A percentile compares a stretch with the other conserved stretches of the same genome.
Evolutionary conservation across 352 stramenopile genomes (phyloP).

Genomic region (Phytophthora chlamydospora): DNA sequence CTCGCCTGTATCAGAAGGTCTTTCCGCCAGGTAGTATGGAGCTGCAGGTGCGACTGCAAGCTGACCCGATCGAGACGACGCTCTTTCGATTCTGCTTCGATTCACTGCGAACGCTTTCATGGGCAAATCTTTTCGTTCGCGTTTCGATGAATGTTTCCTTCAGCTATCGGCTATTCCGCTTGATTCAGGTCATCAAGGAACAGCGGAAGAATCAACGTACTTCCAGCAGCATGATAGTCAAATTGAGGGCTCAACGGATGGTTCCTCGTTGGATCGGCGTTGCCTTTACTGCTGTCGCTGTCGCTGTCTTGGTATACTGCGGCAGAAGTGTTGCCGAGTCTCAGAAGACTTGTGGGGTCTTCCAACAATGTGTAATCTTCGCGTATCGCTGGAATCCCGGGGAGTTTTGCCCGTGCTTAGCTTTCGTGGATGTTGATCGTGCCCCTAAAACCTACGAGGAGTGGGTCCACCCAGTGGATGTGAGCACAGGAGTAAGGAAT

Average conservation of each 20-base stretch:
- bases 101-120: conserved; percentile 17
- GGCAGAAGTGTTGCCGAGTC: conserved; percentile 8
- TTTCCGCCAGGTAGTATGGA: conserved; percentile 10
- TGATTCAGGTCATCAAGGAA: conserved; percentile 15
- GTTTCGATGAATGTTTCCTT: conserved; percentile 24
- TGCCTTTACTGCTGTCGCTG: neutral
- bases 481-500: conserved; percentile 5
- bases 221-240: neutral
- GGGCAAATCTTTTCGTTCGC: conserved; percentile 2
- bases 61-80: conserved; percentile 13
- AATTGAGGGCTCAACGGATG: neutral
- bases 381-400: conserved; percentile 17
- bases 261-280: neutral
- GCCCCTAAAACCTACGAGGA: conserved; percentile 25
- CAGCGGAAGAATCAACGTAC: neutral
- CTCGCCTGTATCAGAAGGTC: conserved; percentile 10
- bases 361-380: conserved; percentile 15
- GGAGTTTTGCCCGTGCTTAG: conserved; percentile 38
- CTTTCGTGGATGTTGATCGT: conserved; percentile 35
- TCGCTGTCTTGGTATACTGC: conserved; percentile 3
- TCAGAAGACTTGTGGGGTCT: conserved; percentile 4
- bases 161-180: conserved; percentile 13
- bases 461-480: conserved; percentile 19
- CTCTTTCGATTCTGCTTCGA: conserved; percentile 29
- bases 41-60: conserved; percentile 4